phyloP scores from a whole-genome alignment of 768 basidiomycete genomes.

The Pulveroboletus ravenelii region DNA sequence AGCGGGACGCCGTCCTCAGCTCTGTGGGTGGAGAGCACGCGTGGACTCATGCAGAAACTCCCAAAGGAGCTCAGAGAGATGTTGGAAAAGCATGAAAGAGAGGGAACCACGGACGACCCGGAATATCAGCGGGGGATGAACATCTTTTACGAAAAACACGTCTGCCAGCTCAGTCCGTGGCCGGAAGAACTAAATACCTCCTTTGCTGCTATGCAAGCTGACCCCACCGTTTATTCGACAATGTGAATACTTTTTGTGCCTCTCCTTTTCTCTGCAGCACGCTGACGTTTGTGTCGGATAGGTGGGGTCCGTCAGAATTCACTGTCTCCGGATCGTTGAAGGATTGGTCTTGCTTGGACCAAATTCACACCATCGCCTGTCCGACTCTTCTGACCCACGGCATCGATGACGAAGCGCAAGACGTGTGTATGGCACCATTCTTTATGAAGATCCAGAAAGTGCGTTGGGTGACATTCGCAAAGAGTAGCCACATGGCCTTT shows the following conservation, averaged over 20 bases:
- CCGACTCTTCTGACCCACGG: constrained; percentile 39
- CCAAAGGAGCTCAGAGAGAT: constrained; percentile 25
- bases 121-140: constrained; percentile 32
- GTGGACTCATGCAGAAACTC: constrained; percentile 23
- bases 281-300: background rate
- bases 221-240: constrained; percentile 32
- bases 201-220: constrained; percentile 22
- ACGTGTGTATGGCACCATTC: constrained; percentile 32
- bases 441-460: constrained; percentile 31
- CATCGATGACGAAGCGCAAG: constrained; percentile 35
- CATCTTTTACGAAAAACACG: constrained; percentile 32
- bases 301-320: constrained; percentile 32
- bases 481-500: constrained; percentile 14
- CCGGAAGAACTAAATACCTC: constrained; percentile 31
- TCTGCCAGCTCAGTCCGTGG: constrained; percentile 32
- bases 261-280: background rate
- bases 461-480: constrained; percentile 33
- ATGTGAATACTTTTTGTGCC: background rate
- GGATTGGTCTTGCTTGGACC: constrained; percentile 43
- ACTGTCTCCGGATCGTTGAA: constrained; percentile 39
- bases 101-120: constrained; percentile 28
- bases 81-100: constrained; percentile 29
- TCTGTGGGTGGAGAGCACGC: constrained; percentile 24
- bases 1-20: constrained; percentile 31
- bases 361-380: constrained; percentile 36